A percentile compares a stretch with the other conserved stretches of the same genome.
Evolutionary conservation across 306 rosid species (phyloP).

Genomic region (Rubus parviflorus): DNA sequence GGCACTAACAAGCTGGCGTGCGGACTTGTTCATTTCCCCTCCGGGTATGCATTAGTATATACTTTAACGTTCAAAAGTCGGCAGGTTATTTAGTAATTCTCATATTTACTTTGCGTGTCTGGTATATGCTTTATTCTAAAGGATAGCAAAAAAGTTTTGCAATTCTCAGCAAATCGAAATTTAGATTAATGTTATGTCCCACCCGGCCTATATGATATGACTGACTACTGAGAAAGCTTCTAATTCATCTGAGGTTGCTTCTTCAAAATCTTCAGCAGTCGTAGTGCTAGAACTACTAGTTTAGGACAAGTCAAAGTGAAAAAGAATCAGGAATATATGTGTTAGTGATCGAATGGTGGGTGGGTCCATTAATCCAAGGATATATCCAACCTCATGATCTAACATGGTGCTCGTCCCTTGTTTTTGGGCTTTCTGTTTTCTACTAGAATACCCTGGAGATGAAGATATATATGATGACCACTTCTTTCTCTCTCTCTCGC

Average conservation of each 20-base stretch:
- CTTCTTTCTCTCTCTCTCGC: neutral
- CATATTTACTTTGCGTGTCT: neutral
- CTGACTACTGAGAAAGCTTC: neutral
- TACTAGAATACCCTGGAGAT: neutral
- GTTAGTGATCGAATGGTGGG: conserved; percentile 9
- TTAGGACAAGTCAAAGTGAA: neutral
- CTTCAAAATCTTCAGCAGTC: neutral
- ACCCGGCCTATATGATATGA: neutral
- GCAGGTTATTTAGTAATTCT: neutral
- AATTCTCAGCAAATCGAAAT: neutral
- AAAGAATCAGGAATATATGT: neutral
- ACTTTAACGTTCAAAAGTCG: neutral
- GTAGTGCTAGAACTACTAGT: neutral
- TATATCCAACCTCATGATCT: conserved; percentile 6
- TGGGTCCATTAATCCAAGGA: conserved; percentile 7
- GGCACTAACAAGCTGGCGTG: neutral
- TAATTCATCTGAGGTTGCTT: neutral
- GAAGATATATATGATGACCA: neutral
- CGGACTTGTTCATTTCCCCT: neutral
- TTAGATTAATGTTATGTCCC: neutral
- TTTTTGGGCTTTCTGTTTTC: neutral
- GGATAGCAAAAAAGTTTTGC: neutral
- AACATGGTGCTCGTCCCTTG: neutral
- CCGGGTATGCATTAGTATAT: neutral
- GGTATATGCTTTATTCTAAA: neutral